Percentiles rank a stretch among this genome's conserved stretches.
Evolutionary conservation across 306 rosid genomes (phyloP).

Genomic region (Oxytropis ochrocephala): DNA sequence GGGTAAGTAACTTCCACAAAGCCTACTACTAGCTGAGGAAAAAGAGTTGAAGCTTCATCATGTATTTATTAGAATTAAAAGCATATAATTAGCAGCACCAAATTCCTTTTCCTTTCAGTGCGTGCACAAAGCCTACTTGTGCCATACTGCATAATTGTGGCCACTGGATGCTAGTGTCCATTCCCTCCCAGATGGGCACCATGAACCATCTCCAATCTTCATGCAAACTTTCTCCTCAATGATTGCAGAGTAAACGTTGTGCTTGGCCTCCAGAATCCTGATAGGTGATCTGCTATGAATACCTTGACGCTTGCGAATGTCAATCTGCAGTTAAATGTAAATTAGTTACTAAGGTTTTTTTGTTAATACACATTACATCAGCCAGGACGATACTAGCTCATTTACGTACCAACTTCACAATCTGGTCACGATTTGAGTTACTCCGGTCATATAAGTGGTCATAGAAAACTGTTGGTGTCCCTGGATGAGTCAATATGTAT

Average conservation of each 20-base stretch:
- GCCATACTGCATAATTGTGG: slow-evolving; percentile 83
- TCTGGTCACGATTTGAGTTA: slow-evolving; percentile 55
- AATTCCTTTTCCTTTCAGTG: neutral
- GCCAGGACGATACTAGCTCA: neutral
- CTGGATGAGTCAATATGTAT: slow-evolving; percentile 87
- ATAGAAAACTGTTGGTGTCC: slow-evolving; percentile 83
- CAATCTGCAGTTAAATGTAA: slow-evolving; percentile 49
- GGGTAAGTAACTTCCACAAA: neutral
- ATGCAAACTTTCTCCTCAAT: slow-evolving; percentile 71
- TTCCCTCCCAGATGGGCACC: slow-evolving; percentile 76
- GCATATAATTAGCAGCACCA: neutral
- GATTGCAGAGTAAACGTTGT: slow-evolving; percentile 75
- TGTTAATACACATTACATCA: neutral
- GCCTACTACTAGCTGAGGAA: neutral
- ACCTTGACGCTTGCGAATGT: slow-evolving; percentile 64
- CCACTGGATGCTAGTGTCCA: slow-evolving; percentile 74
- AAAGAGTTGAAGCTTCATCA: neutral
- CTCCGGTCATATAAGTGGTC: slow-evolving; percentile 83
- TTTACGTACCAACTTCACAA: slow-evolving; percentile 66
- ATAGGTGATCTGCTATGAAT: slow-evolving; percentile 69
- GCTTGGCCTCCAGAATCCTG: slow-evolving; percentile 70
- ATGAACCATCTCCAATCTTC: slow-evolving; percentile 85
- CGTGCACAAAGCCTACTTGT: slow-evolving; percentile 43
- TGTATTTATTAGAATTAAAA: neutral
- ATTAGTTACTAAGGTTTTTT: neutral